phyloP scores from a whole-genome alignment of 176 grass and related monocot species.

The Tillandsia fasciculata region DNA sequence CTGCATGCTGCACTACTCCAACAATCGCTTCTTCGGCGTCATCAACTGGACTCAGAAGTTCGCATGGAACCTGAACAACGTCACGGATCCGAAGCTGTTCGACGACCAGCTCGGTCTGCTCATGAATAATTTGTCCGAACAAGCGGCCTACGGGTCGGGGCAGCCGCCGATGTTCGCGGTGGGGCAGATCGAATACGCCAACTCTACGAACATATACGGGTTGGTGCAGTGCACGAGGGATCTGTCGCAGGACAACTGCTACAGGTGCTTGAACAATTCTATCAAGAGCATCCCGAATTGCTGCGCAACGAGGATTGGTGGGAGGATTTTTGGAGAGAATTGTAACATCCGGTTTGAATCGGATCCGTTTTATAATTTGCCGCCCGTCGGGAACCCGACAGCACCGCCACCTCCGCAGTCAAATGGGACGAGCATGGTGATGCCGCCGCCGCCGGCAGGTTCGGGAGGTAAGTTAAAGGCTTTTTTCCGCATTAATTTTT shows the following conservation, averaged over 20 bases:
- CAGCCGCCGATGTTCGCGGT: slow-evolving; percentile 8
- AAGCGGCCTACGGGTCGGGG: background rate
- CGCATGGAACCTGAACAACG: background rate
- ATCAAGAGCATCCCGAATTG: background rate
- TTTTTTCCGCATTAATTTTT: no score
- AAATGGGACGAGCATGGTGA: no score
- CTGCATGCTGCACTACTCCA: slow-evolving; percentile 34
- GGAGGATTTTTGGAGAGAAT: background rate
- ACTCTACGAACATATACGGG: slow-evolving; percentile 13
- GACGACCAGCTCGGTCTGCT: background rate
- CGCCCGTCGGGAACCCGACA: background rate
- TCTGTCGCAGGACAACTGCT: slow-evolving; percentile 12
- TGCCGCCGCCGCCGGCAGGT: background rate
- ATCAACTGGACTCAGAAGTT: rapidly evolving
- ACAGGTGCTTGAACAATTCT: background rate
- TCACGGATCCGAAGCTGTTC: slow-evolving; percentile 19
- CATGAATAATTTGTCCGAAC: slow-evolving; percentile 11
- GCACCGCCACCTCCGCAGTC: background rate
- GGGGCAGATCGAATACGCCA: background rate
- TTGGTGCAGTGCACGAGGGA: slow-evolving; percentile 48
- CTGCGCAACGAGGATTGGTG: background rate
- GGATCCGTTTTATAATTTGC: background rate
- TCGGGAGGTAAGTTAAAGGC: no score
- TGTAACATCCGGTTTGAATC: background rate
- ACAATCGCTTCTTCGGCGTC: slow-evolving; percentile 29